These are phyloP conservation scores for Scleroderma citrinum DNA, from an alignment of 768 basidiomycete genomes.

Conservation along the genomic window DNA sequence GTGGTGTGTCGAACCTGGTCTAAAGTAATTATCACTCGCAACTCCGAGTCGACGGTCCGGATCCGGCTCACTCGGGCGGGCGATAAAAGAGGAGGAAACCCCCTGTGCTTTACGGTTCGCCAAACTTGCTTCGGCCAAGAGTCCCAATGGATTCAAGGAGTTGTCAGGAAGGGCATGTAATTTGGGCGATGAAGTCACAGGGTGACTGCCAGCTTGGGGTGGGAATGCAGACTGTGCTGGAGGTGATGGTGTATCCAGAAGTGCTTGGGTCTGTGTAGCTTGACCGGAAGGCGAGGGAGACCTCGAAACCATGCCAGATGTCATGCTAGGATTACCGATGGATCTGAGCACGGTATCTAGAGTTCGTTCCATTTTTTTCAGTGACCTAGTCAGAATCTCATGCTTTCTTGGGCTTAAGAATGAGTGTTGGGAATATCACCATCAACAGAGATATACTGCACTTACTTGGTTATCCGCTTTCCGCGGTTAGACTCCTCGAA, in stretches of 20 bases:
- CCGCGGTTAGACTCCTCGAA: constrained; percentile 97
- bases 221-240: constrained; percentile 37
- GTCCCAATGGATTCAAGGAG: constrained; percentile 83
- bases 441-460: constrained; percentile 6
- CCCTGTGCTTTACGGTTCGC: constrained; percentile 64
- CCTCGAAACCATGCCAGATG: constrained; percentile 75
- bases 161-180: constrained; percentile 91
- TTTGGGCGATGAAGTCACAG: constrained; percentile 61
- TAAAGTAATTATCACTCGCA: constrained; percentile 86
- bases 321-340: constrained; percentile 77
- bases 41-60: constrained; percentile 61
- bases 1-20: constrained; percentile 55
- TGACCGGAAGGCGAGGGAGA: constrained; percentile 67
- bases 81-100: constrained; percentile 35
- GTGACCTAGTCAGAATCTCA: constrained; percentile 70
- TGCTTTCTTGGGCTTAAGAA: constrained; percentile 59
- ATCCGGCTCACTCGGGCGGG: constrained; percentile 31
- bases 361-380: constrained; percentile 88
- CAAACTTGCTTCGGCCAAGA: constrained; percentile 86
- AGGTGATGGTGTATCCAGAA: constrained; percentile 47
- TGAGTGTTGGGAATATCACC: constrained; percentile 25
- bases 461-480: constrained; percentile 79
- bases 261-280: constrained; percentile 45
- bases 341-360: constrained; percentile 89
- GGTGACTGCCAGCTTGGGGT: constrained; percentile 12